A percentile compares a stretch with the other conserved stretches of the same genome.
Evolutionary conservation across 192 early-diverging fungal species (phyloP).

Genomic region (Spinellus fusiger): DNA sequence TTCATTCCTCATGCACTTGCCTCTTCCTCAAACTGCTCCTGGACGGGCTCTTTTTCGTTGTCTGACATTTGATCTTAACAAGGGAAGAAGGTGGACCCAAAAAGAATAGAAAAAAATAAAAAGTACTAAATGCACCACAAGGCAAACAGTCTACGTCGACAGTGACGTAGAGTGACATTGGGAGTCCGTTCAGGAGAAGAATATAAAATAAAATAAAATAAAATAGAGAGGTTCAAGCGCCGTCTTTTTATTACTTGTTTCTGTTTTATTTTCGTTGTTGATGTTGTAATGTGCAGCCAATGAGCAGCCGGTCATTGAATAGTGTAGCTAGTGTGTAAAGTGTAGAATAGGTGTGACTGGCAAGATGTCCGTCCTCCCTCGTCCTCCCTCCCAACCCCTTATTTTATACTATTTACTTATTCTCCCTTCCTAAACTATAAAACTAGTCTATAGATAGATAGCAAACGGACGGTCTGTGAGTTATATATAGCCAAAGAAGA

Average conservation of each 20-base stretch:
- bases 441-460: no score
- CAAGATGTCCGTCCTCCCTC: no score
- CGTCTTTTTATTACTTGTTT: neutral
- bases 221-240: neutral
- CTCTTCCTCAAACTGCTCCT: slow-evolving; percentile 31
- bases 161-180: neutral
- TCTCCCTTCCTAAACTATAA: no score
- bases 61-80: slow-evolving; percentile 32
- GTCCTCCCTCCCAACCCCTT: no score
- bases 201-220: slow-evolving; percentile 1
- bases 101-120: neutral
- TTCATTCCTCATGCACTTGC: neutral
- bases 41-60: slow-evolving; percentile 32
- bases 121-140: neutral
- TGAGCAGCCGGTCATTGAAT: no score
- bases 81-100: neutral
- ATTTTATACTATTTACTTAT: no score
- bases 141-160: neutral
- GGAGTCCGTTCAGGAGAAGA: slow-evolving; percentile 22
- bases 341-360: no score
- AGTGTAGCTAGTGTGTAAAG: no score
- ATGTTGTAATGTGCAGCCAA: no score
- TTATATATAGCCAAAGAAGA: no score
- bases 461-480: no score
- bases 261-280: no score